A percentile compares a stretch with the other conserved stretches of the same genome.
Evolutionary conservation across 139 green algal genomes (phyloP).

Genomic region (Volvox reticuliferus): DNA sequence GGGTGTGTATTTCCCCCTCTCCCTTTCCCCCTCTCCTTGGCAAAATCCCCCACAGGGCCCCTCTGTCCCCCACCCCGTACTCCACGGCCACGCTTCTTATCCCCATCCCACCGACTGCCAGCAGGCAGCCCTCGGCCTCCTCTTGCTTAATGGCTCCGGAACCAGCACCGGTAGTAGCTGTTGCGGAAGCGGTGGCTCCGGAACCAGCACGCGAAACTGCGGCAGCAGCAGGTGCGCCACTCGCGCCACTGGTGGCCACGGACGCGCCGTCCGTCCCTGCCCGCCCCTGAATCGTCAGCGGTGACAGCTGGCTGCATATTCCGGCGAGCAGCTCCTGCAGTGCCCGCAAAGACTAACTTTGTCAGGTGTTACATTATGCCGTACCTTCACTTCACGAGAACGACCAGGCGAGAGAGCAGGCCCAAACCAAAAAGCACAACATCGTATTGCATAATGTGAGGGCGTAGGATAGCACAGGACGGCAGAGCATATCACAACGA

Average conservation of each 20-base stretch:
- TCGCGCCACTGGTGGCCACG: background rate
- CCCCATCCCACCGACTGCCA: conserved; percentile 57
- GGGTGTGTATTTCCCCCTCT: too few relatives aligned
- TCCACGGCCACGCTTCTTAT: too few relatives aligned
- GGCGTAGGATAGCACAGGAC: too few relatives aligned
- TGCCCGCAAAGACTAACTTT: background rate
- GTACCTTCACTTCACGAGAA: too few relatives aligned
- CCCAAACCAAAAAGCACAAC: too few relatives aligned
- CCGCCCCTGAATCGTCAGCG: background rate
- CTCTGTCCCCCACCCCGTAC: too few relatives aligned
- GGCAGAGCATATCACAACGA: too few relatives aligned
- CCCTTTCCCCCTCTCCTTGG: too few relatives aligned
- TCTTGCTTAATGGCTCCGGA: conserved; percentile 48
- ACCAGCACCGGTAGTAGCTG: background rate
- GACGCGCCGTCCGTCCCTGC: background rate
- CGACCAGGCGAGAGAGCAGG: too few relatives aligned
- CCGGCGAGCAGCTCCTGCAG: conserved; percentile 55
- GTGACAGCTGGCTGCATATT: conserved; percentile 26
- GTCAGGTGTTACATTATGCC: background rate
- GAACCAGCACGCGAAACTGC: background rate
- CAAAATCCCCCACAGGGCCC: too few relatives aligned
- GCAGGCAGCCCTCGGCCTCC: conserved; percentile 62
- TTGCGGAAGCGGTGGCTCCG: background rate
- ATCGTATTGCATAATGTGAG: too few relatives aligned
- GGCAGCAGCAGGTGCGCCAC: background rate